A percentile compares a stretch with the other conserved stretches of the same genome.
These are phyloP conservation scores for Monosporascus sp. DNA, from an alignment of 2,329 filamentous ascomycete species.

Conservation along the genomic window DNA sequence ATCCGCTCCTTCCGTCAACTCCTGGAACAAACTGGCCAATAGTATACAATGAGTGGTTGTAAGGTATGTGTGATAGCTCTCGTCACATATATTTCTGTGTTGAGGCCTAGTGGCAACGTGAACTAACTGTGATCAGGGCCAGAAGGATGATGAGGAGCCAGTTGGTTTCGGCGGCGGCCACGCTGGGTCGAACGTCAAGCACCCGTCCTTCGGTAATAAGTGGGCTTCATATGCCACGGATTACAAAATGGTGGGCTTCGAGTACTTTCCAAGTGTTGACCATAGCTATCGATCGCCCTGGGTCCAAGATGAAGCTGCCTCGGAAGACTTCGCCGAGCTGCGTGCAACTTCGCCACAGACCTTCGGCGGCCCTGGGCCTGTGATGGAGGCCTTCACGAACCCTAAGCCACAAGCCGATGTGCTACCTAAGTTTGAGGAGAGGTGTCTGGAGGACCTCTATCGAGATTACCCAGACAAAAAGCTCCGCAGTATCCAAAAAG, in stretches of 20 bases:
- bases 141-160: too few species aligned
- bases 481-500: constrained; percentile 7
- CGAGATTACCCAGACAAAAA: constrained; percentile 12
- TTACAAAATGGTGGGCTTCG: background rate
- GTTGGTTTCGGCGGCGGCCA: too few species aligned
- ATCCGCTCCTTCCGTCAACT: too few species aligned
- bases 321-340: background rate
- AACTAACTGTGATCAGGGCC: too few species aligned
- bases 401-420: background rate
- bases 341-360: background rate
- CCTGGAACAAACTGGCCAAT: too few species aligned
- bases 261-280: background rate
- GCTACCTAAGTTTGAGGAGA: background rate
- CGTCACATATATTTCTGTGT: too few species aligned
- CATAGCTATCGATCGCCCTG: background rate
- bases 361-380: background rate
- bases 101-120: too few species aligned
- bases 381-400: background rate
- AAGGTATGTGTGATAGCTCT: too few species aligned
- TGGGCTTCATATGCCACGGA: background rate
- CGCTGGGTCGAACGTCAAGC: background rate
- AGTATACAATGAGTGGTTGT: too few species aligned
- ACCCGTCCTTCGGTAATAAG: background rate
- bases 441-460: constrained; percentile 15
- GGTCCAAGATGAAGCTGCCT: background rate